Conservation (phyloP, 805 yeast genomes). For the Metschnikowia peoriensis region DNA sequence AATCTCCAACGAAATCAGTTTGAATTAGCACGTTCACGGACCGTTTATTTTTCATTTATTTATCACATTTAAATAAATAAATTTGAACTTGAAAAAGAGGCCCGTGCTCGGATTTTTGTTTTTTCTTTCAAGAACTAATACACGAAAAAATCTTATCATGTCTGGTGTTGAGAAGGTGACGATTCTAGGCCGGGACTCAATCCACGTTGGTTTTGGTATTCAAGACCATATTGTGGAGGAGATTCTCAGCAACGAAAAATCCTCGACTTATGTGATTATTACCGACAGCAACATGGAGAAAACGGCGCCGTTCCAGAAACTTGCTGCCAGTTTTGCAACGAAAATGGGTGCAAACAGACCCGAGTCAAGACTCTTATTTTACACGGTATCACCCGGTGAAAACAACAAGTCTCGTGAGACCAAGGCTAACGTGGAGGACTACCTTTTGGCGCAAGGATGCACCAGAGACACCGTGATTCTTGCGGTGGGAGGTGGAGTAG, state of each 20-base stretch:
- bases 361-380: conserved; percentile 64
- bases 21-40: background rate
- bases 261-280: conserved; percentile 90
- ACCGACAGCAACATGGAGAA: conserved; percentile 79
- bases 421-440: conserved; percentile 92
- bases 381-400: conserved; percentile 89
- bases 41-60: background rate
- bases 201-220: conserved; percentile 87
- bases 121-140: background rate
- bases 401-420: conserved; percentile 83
- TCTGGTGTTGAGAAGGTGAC: conserved; percentile 52
- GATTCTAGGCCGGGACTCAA: conserved; percentile 78
- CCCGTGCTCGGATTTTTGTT: background rate
- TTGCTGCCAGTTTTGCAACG: conserved; percentile 42
- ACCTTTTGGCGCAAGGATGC: conserved; percentile 75
- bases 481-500: conserved; percentile 98
- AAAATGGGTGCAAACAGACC: conserved; percentile 40
- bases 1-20: background rate
- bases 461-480: conserved; percentile 93
- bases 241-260: conserved; percentile 56
- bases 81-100: too few species aligned
- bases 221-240: conserved; percentile 71
- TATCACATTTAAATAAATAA: too few species aligned
- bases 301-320: conserved; percentile 57
- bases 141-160: conserved; percentile 2